Percentiles rank a stretch among this genome's conserved stretches.
phyloP scores from a whole-genome alignment of 2,329 filamentous ascomycete genomes.

The Xylariaceae sp. region DNA sequence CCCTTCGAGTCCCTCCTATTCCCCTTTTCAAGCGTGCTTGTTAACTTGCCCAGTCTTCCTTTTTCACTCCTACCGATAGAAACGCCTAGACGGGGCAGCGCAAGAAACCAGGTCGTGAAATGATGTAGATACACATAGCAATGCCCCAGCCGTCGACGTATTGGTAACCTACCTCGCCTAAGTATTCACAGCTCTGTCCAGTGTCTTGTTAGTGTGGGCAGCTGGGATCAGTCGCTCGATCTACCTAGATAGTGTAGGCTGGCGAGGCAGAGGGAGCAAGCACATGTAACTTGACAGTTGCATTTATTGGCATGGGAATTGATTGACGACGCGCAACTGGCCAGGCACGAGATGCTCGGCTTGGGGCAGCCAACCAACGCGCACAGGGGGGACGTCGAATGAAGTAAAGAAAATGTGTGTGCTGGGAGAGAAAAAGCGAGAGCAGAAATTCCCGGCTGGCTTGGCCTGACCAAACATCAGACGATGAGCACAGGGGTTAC shows the following conservation, averaged over 20 bases:
- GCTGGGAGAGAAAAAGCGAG: background rate
- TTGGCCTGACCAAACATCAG: background rate
- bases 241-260: constrained; percentile 6
- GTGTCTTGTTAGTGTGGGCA: background rate
- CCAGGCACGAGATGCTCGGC: background rate
- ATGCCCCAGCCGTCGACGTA: background rate
- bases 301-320: background rate
- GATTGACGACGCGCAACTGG: background rate
- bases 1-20: background rate
- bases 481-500: background rate
- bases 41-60: background rate
- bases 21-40: background rate
- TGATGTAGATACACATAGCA: constrained; percentile 4
- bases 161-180: background rate
- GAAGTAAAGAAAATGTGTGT: background rate
- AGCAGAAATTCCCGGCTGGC: background rate
- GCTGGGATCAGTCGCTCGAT: background rate
- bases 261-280: constrained; percentile 15
- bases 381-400: background rate
- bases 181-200: background rate
- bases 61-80: constrained; percentile 5
- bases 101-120: constrained; percentile 3
- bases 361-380: background rate
- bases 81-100: background rate
- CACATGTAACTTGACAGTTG: background rate